Conservation (phyloP, 1,284 basidiomycete species). For the Anthracocystis walkeri region DNA sequence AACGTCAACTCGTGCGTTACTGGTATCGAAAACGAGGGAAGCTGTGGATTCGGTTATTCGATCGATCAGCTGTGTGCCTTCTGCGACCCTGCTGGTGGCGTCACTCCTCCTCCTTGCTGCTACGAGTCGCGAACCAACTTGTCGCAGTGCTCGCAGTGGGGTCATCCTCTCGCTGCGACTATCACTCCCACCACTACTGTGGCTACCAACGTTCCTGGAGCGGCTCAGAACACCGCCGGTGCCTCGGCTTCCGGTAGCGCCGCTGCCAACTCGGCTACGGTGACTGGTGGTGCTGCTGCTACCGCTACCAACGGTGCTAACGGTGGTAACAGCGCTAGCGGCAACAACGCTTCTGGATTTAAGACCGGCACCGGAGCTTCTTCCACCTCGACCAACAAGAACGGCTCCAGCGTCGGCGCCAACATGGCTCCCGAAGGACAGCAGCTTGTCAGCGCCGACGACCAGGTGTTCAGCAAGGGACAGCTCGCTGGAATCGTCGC, state of each 20-base stretch:
- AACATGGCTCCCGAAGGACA: slow-evolving; percentile 37
- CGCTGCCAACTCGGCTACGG: background rate
- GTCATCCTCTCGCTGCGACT: slow-evolving; percentile 56
- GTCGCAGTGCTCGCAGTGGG: slow-evolving; percentile 54
- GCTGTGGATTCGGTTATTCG: slow-evolving; percentile 71
- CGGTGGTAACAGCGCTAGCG: background rate
- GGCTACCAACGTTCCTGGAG: slow-evolving; percentile 38
- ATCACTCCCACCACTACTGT: slow-evolving; percentile 52
- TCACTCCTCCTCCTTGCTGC: slow-evolving; percentile 58
- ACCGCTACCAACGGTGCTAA: slow-evolving; percentile 5
- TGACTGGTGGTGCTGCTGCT: background rate
- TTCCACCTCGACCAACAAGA: slow-evolving; percentile 11
- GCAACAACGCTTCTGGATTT: slow-evolving; percentile 17
- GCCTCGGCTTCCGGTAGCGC: slow-evolving; percentile 16
- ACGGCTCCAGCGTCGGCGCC: slow-evolving; percentile 11
- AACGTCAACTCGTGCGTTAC: slow-evolving; percentile 69
- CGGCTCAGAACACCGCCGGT: slow-evolving; percentile 26
- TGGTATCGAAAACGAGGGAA: slow-evolving; percentile 70
- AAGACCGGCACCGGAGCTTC: slow-evolving; percentile 20
- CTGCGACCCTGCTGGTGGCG: slow-evolving; percentile 66
- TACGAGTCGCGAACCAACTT: slow-evolving; percentile 56
- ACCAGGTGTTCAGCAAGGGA: slow-evolving; percentile 32
- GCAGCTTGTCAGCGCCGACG: slow-evolving; percentile 33
- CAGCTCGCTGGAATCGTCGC: slow-evolving; percentile 59
- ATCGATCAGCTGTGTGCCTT: slow-evolving; percentile 70